These are phyloP conservation scores for Oxyria digyna DNA, from an alignment of 148 eudicot genomes.

Conservation along the genomic window DNA sequence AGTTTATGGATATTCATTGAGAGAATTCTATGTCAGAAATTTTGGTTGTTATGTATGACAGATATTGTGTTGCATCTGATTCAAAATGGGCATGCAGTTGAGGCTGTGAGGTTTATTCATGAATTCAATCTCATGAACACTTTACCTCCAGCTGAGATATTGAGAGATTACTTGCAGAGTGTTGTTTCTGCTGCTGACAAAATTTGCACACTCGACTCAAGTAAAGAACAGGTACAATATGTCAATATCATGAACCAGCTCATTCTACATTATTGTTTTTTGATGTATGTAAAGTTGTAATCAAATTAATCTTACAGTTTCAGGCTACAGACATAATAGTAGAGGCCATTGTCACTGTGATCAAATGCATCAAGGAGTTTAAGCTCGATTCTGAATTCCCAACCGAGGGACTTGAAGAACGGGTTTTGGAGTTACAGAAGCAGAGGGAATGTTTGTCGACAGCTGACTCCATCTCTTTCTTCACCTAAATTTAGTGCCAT, in stretches of 20 bases:
- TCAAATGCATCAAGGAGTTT: conserved; percentile 19
- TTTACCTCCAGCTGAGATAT: conserved; percentile 16
- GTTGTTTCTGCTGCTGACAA: conserved; percentile 1
- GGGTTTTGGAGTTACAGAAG: conserved; percentile 7
- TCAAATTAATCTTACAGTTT: conserved; percentile 13
- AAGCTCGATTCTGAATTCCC: conserved; percentile 20
- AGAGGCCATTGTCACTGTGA: conserved; percentile 13
- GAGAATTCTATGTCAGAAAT: not conserved
- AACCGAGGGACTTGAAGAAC: conserved; percentile 11
- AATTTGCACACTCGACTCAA: not conserved
- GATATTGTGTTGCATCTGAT: conserved; percentile 17
- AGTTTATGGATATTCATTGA: not conserved
- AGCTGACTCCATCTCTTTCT: no score
- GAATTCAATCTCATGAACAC: conserved; percentile 18
- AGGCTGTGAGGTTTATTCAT: conserved; percentile 17
- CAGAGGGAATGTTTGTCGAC: not conserved
- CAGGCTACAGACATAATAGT: conserved; percentile 16
- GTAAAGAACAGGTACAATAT: not conserved
- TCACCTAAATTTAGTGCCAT: no score
- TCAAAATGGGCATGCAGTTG: conserved; percentile 13
- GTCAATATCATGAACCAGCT: not conserved
- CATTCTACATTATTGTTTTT: not conserved
- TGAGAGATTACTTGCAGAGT: not conserved
- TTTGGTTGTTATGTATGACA: conserved; percentile 9
- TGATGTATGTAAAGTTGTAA: not conserved